These are phyloP conservation scores for Camillea tinctor DNA, from an alignment of 2,329 filamentous ascomycete genomes.

Conservation along the genomic window DNA sequence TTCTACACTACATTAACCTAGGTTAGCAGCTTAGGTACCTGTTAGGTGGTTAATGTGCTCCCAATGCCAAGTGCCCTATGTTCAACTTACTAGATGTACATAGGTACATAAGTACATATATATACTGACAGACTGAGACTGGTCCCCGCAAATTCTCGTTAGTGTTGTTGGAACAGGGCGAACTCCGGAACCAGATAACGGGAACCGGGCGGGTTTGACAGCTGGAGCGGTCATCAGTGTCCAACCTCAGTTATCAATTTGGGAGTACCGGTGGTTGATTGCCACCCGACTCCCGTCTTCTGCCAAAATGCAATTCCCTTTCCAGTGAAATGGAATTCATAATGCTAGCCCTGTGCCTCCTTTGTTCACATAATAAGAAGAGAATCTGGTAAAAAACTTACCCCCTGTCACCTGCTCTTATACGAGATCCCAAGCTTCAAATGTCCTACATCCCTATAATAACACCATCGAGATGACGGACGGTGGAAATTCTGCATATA, in stretches of 20 bases:
- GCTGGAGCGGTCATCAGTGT: neutral
- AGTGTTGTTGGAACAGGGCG: slow-evolving; percentile 14
- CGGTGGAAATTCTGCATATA: slow-evolving; percentile 44
- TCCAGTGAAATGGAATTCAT: slow-evolving; percentile 1
- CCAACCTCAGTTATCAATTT: slow-evolving; percentile 5
- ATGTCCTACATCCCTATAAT: slow-evolving; percentile 13
- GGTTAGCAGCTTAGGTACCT: no score
- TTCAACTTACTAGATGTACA: neutral
- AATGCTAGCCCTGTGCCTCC: slow-evolving; percentile 8
- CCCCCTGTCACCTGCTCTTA: neutral
- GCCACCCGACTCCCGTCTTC: slow-evolving; percentile 6
- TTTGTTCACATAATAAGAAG: slow-evolving; percentile 1
- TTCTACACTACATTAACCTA: neutral
- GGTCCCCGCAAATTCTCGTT: neutral
- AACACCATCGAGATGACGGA: slow-evolving; percentile 30
- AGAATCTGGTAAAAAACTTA: slow-evolving; percentile 1
- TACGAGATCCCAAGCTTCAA: slow-evolving; percentile 11
- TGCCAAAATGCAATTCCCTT: neutral
- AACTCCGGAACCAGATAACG: slow-evolving; percentile 12
- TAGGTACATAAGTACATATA: neutral
- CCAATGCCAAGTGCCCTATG: no score
- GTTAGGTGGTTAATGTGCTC: no score
- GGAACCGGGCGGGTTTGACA: slow-evolving; percentile 2
- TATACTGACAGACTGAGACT: no score
- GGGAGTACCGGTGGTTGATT: slow-evolving; percentile 7